Evolutionary conservation across 441 rosid genomes (phyloP), one percentile per base, ranked within the genome.

Genomic region (Jatropha multifida): DNA sequence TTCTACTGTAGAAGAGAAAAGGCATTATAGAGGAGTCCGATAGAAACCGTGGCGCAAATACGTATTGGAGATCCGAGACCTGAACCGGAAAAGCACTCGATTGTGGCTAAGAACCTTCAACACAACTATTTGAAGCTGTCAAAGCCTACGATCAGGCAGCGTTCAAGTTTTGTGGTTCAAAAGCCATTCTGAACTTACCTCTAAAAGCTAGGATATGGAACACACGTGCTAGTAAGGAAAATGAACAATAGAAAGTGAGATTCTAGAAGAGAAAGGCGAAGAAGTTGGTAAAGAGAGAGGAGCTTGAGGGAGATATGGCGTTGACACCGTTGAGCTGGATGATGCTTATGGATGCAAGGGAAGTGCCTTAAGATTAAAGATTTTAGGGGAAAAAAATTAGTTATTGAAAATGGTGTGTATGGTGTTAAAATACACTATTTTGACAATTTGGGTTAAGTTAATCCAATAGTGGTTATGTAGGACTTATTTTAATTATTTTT

Each of bases 31-130:
- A 84, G 98, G 98, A 9, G 97, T 94, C 62, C 85, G 97, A 59
- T 89, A 81, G 80, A 81, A 97, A 81, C 97, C 98, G 61, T 94
- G 98, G 98, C 97, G 98, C 20, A 94, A 94, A 80, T 94, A 82
- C 83, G 98, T 97, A 4, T 94, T 97, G 38, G 98, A 94, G 87
- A 94, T 94, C 79, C 87, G 97, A 23, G 97, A 94, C 79, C 97
- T 97, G 14, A 88, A 68, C 82, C 80, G 89, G 71, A 90, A 82
- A 51, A 94, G 98, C 7, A 69, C 91, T 7, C 84, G 98, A 7
- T 77, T 91, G 66, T 94, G 98, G 98, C 90, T 94, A 0, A 97
- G 98, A 69, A 94, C 98, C 20, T 94, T 86, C 74, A 86, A 89
- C 56, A 87, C 91, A 4, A 90, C 94, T 14, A 78, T 23, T 94